Conservation (phyloP, 176 grass and related monocot genomes). For the Cenchrus fungigraminus region DNA sequence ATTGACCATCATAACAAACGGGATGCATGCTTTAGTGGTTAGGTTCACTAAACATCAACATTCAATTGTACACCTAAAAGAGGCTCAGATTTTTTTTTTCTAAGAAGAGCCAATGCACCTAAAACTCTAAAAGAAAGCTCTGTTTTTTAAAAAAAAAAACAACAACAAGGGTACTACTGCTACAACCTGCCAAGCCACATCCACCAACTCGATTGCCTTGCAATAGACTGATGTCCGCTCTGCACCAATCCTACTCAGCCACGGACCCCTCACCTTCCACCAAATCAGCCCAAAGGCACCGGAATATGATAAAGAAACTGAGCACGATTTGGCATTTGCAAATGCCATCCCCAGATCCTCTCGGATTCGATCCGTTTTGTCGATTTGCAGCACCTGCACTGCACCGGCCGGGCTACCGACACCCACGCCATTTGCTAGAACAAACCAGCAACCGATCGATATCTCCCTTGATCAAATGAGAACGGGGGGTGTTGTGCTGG, state of each 20-base stretch:
- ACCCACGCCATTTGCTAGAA: slow-evolving; percentile 20
- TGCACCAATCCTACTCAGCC: slow-evolving; percentile 44
- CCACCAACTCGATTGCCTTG: slow-evolving; percentile 47
- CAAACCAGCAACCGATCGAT: slow-evolving; percentile 9
- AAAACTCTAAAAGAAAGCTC: not conserved
- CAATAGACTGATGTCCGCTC: slow-evolving; percentile 28
- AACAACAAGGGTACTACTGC: not conserved
- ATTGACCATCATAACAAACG: slow-evolving; percentile 39
- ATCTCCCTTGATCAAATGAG: not conserved
- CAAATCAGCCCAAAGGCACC: slow-evolving; percentile 18
- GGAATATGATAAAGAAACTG: slow-evolving; percentile 3
- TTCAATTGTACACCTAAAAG: slow-evolving; percentile 44
- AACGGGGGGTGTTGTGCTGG: not conserved
- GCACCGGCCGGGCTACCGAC: slow-evolving; percentile 33
- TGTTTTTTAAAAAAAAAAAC: not conserved
- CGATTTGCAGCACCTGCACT: slow-evolving; percentile 20
- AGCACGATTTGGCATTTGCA: slow-evolving; percentile 3
- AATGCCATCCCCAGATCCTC: slow-evolving; percentile 30
- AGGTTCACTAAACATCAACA: slow-evolving; percentile 33
- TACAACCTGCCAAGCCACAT: slow-evolving; percentile 28
- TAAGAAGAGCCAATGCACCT: not conserved
- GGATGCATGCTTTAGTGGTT: slow-evolving; percentile 45
- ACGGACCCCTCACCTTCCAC: slow-evolving; percentile 27
- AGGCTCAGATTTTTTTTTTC: not conserved
- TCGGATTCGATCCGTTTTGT: slow-evolving; percentile 47